Conservation (phyloP, 106 monocot species). For the Acorus gramineus region DNA sequence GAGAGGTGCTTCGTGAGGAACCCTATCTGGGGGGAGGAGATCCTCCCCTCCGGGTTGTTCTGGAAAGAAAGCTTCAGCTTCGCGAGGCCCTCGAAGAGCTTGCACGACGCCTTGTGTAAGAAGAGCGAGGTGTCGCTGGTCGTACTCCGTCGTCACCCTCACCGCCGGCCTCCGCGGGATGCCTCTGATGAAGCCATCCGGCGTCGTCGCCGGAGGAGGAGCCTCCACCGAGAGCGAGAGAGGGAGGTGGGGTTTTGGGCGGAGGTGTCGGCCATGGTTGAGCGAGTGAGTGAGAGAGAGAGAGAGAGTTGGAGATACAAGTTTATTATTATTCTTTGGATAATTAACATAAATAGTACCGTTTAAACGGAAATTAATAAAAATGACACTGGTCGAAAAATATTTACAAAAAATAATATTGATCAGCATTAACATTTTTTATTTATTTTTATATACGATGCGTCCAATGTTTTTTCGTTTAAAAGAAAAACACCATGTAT, state of each 20-base stretch:
- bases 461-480: too few species aligned
- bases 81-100: constrained; percentile 65
- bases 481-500: too few species aligned
- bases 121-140: constrained; percentile 58
- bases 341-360: too few species aligned
- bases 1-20: constrained; percentile 52
- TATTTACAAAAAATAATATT: too few species aligned
- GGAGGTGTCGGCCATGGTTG: background rate
- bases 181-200: background rate
- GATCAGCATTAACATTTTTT: too few species aligned
- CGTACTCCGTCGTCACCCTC: constrained; percentile 79
- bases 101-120: constrained; percentile 76
- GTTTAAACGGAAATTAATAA: too few species aligned
- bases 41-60: constrained; percentile 42
- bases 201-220: background rate
- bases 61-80: constrained; percentile 84
- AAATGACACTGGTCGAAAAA: too few species aligned
- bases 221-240: background rate
- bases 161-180: constrained; percentile 28
- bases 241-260: background rate
- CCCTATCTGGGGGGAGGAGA: constrained; percentile 46
- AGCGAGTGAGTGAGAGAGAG: too few species aligned
- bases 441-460: too few species aligned
- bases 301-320: too few species aligned
- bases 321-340: too few species aligned